Base-by-base conservation (phyloP, 2,329 filamentous ascomycete species). In the Xylariaceae sp. region DNA sequence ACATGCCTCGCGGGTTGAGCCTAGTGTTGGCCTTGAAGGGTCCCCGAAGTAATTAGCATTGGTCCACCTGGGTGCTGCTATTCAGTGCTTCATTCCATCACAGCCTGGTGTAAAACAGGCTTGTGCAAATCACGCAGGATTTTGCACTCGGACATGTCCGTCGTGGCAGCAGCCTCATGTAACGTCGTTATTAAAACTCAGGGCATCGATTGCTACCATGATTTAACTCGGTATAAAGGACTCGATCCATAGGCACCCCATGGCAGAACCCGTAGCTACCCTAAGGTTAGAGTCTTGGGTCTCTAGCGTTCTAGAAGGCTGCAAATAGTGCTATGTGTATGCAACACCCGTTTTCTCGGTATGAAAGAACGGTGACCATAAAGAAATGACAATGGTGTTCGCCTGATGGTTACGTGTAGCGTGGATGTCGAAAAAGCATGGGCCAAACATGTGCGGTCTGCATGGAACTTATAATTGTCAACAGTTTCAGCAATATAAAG, bases 161-260 rank as follows among this genome's bases (percentile, higher is more conserved):
- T 33, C 21, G 23, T 31, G 39, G n/a, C 21, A 54, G 37, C 47
- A 60, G 54, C 54, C 54, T 58, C 54, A 61, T 61, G 54, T 58
- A 58, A 58, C 58, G 40, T 58, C 40, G 44, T 61, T 33, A 33
- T 31, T 23, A 28, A 26, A 31, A 2, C n/a, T 28, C 23, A 16
- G 21, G 12, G 17, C 5, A 19, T 36, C 34, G 48, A 34, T 40
- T 56, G 36, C 44, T 28, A 14, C 28, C 34, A 40, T 41, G 33
- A 48, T 3, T 31, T 19, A n/a, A 39, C 46, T 46, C 21, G 17
- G 55, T 39, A 4, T 50, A 36, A 47, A 45, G 40, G 33, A 43
- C 43, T 46, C 36, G 39, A 7, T 40, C 21, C 11, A n/a, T 24
- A 37, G 43, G n/a, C 53, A 37, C 46, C 49, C 48, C 24, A 57